Evolutionary conservation across 305 asterid species (phyloP).

Genomic region (Fraxinus floribunda): DNA sequence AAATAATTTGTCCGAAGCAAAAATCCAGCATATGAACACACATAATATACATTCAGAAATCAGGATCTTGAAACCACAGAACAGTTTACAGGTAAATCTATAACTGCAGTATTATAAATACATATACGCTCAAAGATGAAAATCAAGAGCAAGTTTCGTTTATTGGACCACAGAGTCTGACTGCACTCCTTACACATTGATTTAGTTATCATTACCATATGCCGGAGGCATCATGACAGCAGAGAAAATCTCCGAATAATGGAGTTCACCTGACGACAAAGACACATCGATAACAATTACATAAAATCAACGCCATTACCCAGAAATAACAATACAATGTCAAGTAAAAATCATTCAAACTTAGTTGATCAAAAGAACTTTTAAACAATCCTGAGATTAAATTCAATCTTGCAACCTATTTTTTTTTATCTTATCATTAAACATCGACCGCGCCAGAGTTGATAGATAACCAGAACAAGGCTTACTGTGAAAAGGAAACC

Average conservation of each 20-base stretch:
- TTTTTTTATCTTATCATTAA: slow-evolving; percentile 30
- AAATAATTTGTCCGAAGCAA: neutral
- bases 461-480: neutral
- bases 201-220: neutral
- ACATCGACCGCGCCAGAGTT: neutral
- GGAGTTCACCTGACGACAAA: slow-evolving; percentile 15
- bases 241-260: neutral
- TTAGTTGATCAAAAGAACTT: neutral
- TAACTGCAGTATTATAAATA: slow-evolving; percentile 26
- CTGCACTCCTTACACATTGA: neutral
- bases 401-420: slow-evolving; percentile 14
- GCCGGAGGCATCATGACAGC: neutral
- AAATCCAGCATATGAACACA: slow-evolving; percentile 20
- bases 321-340: neutral
- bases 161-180: slow-evolving; percentile 15
- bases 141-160: neutral
- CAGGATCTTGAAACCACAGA: slow-evolving; percentile 2
- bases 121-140: slow-evolving; percentile 18
- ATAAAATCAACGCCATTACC: neutral
- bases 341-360: neutral
- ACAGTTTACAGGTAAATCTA: no score
- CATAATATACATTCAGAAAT: slow-evolving; percentile 19
- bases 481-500: slow-evolving; percentile 39
- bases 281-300: neutral
- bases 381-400: neutral